Evolutionary conservation across 345 rosid genomes (phyloP).

Genomic region (Erysimum cheiranthoides): DNA sequence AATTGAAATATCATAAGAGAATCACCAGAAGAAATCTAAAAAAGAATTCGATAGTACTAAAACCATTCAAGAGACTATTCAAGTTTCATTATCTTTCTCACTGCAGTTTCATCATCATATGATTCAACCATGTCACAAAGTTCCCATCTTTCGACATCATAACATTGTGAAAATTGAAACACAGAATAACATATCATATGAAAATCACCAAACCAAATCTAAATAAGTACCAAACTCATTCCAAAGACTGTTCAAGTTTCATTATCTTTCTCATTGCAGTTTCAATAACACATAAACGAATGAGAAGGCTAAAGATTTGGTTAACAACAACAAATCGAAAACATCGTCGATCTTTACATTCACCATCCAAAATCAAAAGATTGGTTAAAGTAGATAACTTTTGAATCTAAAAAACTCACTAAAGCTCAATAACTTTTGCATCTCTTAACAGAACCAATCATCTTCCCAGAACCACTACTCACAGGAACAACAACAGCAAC

Average conservation of each 20-base stretch:
- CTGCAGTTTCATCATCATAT: too few species aligned
- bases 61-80: background rate
- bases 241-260: background rate
- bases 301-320: background rate
- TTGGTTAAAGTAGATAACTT: background rate
- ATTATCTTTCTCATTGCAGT: background rate
- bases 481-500: conserved; percentile 50
- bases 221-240: background rate
- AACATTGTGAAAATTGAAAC: too few species aligned
- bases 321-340: background rate
- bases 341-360: background rate
- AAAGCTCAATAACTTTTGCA: conserved; percentile 48
- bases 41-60: background rate
- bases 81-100: background rate
- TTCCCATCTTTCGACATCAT: too few species aligned
- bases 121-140: background rate
- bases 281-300: background rate
- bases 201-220: too few species aligned
- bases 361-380: background rate
- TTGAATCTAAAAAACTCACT: background rate
- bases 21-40: background rate
- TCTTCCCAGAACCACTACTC: conserved; percentile 60
- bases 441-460: conserved; percentile 51
- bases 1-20: background rate
- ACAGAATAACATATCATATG: too few species aligned